A percentile compares a stretch with the other conserved stretches of the same genome.
These are phyloP conservation scores for Scheffersomyces lignosus DNA, from an alignment of 805 yeast species.

Conservation along the genomic window DNA sequence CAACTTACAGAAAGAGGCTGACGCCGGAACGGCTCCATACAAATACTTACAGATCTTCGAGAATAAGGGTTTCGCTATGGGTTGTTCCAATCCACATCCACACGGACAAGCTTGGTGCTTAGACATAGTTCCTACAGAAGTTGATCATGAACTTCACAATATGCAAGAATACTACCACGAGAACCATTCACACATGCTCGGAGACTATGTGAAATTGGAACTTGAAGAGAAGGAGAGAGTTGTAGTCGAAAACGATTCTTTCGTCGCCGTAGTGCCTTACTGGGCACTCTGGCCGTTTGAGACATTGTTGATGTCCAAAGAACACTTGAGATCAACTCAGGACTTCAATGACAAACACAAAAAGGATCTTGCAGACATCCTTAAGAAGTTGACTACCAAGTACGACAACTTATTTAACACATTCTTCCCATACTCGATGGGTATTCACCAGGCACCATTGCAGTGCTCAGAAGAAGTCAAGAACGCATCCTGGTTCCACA, in stretches of 20 bases:
- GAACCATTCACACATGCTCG: constrained; percentile 50
- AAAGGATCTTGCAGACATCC: constrained; percentile 54
- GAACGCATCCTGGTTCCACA: constrained; percentile 54
- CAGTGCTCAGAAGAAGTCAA: constrained; percentile 42
- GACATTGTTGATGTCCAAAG: constrained; percentile 60
- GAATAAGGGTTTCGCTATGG: constrained; percentile 79
- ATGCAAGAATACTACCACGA: constrained; percentile 47
- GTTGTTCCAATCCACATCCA: constrained; percentile 80
- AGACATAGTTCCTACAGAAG: constrained; percentile 65
- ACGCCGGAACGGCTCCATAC: constrained; percentile 43
- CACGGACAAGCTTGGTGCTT: constrained; percentile 84
- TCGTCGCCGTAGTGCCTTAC: constrained; percentile 70
- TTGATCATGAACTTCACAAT: constrained; percentile 53
- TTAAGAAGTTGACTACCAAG: constrained; percentile 55
- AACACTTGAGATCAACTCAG: constrained; percentile 50
- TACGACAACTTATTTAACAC: constrained; percentile 72
- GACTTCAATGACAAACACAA: constrained; percentile 49
- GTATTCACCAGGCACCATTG: constrained; percentile 74
- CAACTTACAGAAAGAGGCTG: constrained; percentile 38
- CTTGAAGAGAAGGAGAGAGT: constrained; percentile 50
- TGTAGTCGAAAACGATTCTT: constrained; percentile 60
- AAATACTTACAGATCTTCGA: constrained; percentile 72
- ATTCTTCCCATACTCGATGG: constrained; percentile 80
- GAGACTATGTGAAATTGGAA: constrained; percentile 62
- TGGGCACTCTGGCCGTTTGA: constrained; percentile 89